A percentile compares a stretch with the other conserved stretches of the same genome.
These are phyloP conservation scores for Fusarium devonianum DNA, from an alignment of 2,329 filamentous ascomycete species.

Conservation along the genomic window DNA sequence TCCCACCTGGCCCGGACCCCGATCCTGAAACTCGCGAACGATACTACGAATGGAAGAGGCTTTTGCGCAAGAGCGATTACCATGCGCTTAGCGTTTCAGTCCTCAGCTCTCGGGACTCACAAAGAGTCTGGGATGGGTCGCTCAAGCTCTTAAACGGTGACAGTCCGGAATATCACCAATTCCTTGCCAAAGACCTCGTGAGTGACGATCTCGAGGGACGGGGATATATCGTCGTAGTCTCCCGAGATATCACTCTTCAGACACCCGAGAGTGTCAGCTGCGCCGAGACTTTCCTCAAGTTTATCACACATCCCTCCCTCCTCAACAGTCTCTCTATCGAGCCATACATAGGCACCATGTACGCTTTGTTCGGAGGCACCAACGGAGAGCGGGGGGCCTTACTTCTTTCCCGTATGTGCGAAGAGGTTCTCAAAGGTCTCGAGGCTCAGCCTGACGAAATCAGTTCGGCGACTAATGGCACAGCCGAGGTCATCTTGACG, in stretches of 20 bases:
- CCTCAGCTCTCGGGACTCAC: neutral
- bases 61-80: neutral
- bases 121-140: constrained; percentile 3
- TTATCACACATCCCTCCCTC: constrained; percentile 44
- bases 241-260: neutral
- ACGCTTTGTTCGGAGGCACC: constrained; percentile 44
- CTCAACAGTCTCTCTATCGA: constrained; percentile 47
- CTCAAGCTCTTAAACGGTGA: constrained; percentile 3
- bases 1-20: neutral
- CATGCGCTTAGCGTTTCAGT: neutral
- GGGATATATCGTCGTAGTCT: neutral
- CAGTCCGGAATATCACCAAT: constrained; percentile 1
- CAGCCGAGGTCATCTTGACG: neutral
- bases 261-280: neutral
- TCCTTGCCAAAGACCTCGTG: constrained; percentile 6
- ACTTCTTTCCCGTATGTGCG: constrained; percentile 23
- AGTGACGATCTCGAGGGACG: constrained; percentile 1
- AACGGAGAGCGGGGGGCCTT: constrained; percentile 41
- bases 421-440: no score
- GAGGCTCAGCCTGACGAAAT: neutral
- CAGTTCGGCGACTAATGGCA: neutral
- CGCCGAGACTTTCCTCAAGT: constrained; percentile 36
- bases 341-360: constrained; percentile 43
- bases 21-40: neutral
- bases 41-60: constrained; percentile 10